Conservation (phyloP, 2,329 filamentous ascomycete species). For the Blumeria graminis region DNA sequence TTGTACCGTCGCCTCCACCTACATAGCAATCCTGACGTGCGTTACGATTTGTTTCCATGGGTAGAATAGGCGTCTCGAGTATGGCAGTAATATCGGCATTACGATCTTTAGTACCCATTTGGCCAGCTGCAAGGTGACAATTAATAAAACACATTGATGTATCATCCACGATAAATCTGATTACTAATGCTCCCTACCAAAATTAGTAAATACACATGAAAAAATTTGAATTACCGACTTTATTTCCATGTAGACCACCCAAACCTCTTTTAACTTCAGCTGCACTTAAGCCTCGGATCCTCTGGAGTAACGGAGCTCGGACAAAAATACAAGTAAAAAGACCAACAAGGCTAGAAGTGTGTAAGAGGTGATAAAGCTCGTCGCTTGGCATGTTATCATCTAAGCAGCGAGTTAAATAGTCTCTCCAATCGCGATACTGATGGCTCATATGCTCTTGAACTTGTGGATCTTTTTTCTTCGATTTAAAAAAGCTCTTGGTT, state of each 20-base stretch:
- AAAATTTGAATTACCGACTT: conserved; percentile 21
- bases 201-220: conserved; percentile 11
- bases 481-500: conserved; percentile 83
- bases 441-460: conserved; percentile 87
- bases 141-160: conserved; percentile 91
- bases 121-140: conserved; percentile 86
- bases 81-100: conserved; percentile 2
- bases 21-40: conserved; percentile 56
- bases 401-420: conserved; percentile 60
- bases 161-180: conserved; percentile 86
- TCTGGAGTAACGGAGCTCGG: conserved; percentile 49
- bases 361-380: conserved; percentile 61
- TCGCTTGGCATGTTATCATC: conserved; percentile 61
- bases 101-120: conserved; percentile 35
- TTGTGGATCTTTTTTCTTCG: conserved; percentile 57
- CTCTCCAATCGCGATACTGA: conserved; percentile 89
- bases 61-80: conserved; percentile 37
- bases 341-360: conserved; percentile 75
- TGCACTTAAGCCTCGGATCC: conserved; percentile 53
- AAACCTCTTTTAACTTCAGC: conserved; percentile 88
- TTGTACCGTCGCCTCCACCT: conserved; percentile 78
- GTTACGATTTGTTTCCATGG: conserved; percentile 40
- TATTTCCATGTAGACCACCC: conserved; percentile 88
- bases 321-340: conserved; percentile 93
- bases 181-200: conserved; percentile 51